Conservation (phyloP, 108 stramenopile species). For the Cyclotella atomus region DNA sequence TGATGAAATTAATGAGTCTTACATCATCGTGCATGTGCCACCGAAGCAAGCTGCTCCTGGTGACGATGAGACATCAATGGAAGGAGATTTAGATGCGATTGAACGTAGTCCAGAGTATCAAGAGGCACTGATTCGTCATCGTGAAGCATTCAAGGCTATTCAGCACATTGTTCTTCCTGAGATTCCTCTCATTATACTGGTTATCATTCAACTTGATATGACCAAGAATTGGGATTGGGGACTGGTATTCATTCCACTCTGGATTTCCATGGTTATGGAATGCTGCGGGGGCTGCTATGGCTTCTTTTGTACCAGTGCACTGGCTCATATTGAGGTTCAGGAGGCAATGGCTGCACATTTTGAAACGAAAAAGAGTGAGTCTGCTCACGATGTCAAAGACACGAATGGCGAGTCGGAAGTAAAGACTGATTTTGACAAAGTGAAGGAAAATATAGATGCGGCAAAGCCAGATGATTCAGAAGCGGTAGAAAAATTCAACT, state of each 20-base stretch:
- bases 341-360: constrained; percentile 51
- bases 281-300: constrained; percentile 54
- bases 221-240: constrained; percentile 68
- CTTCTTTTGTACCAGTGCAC: constrained; percentile 50
- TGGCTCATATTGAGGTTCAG: constrained; percentile 57
- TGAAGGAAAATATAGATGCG: neutral
- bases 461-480: constrained; percentile 11
- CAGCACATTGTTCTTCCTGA: constrained; percentile 57
- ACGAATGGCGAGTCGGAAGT: constrained; percentile 30
- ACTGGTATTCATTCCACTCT: constrained; percentile 72
- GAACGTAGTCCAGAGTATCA: constrained; percentile 73
- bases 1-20: constrained; percentile 54
- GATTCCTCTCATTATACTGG: constrained; percentile 60
- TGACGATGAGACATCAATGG: constrained; percentile 21
- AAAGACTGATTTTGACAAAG: constrained; percentile 10
- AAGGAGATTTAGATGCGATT: constrained; percentile 50
- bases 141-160: constrained; percentile 39
- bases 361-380: constrained; percentile 35
- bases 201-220: constrained; percentile 69
- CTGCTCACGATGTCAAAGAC: constrained; percentile 23
- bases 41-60: constrained; percentile 48
- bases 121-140: constrained; percentile 56
- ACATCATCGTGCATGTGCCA: constrained; percentile 60
- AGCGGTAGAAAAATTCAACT: constrained; percentile 3
- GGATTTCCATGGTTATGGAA: constrained; percentile 58